phyloP scores from a whole-genome alignment of 1,284 basidiomycete genomes.

The Stereum hirsutum region DNA sequence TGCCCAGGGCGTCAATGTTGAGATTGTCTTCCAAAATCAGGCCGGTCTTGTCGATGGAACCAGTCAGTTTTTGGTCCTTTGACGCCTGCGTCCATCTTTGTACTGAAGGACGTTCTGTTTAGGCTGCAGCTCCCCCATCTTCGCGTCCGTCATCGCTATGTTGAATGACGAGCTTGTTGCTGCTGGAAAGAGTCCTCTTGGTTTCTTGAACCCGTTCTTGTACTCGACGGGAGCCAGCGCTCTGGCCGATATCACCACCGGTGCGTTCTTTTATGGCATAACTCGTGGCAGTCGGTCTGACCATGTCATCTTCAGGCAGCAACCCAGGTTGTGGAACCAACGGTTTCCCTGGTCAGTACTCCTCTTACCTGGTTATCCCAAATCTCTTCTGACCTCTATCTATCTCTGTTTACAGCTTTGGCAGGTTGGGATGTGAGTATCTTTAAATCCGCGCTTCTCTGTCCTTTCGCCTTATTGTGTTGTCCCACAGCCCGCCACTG shows the following conservation, averaged over 20 bases:
- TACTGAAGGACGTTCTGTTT: no score
- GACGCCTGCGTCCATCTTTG: no score
- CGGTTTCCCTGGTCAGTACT: constrained; percentile 27
- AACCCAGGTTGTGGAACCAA: constrained; percentile 31
- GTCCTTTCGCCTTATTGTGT: not conserved
- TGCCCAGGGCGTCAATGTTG: constrained; percentile 51
- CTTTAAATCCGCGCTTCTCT: constrained; percentile 19
- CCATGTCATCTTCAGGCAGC: not conserved
- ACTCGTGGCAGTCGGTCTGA: not conserved
- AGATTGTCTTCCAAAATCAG: constrained; percentile 44
- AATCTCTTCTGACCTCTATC: no score
- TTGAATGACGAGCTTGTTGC: constrained; percentile 51
- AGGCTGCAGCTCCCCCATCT: constrained; percentile 52
- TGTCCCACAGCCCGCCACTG: constrained; percentile 10
- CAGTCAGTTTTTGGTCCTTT: no score
- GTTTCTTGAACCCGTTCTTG: constrained; percentile 35
- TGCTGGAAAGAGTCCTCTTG: constrained; percentile 37
- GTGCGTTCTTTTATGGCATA: not conserved
- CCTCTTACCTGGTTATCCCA: no score
- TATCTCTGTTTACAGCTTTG: no score
- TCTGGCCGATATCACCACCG: constrained; percentile 45
- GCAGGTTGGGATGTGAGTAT: constrained; percentile 31
- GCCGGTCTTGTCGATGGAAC: constrained; percentile 42
- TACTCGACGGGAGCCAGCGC: constrained; percentile 36
- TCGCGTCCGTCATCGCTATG: constrained; percentile 45